Evolutionary conservation across 345 rosid species (phyloP).

Genomic region (Isatis tinctoria): DNA sequence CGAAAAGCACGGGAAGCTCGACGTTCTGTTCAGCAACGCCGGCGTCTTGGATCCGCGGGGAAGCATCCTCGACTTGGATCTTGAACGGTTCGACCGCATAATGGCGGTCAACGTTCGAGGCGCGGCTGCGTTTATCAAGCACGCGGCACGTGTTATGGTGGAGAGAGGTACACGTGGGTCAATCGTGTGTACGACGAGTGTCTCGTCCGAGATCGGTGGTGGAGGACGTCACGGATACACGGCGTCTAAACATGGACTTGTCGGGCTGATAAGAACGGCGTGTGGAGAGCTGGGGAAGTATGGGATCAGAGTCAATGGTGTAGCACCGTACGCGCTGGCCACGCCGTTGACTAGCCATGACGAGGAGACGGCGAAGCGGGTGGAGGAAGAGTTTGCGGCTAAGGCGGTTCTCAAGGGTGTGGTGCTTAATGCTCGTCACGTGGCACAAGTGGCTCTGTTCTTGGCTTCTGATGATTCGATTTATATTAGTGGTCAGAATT

Average conservation of each 20-base stretch:
- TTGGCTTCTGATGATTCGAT: constrained; percentile 77
- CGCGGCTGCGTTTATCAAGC: neutral
- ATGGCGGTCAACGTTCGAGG: neutral
- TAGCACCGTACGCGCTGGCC: constrained; percentile 68
- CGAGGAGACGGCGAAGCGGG: constrained; percentile 34
- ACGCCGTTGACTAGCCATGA: constrained; percentile 48
- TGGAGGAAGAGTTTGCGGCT: constrained; percentile 38
- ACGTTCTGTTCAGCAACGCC: neutral
- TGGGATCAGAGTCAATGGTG: constrained; percentile 77
- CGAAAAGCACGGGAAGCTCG: neutral
- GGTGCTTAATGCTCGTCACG: constrained; percentile 56
- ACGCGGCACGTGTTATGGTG: neutral
- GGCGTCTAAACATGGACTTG: neutral
- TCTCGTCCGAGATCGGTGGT: neutral
- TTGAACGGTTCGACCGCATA: neutral
- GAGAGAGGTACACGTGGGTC: neutral
- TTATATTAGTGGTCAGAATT: constrained; percentile 71
- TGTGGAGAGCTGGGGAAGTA: constrained; percentile 4
- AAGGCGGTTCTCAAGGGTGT: constrained; percentile 57
- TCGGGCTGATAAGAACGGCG: neutral
- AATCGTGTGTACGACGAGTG: neutral
- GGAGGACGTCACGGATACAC: neutral
- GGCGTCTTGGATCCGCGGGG: neutral
- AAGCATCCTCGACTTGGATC: neutral
- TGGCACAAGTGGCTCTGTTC: constrained; percentile 81